Conservation (phyloP, 768 basidiomycete species). For the Suillus ampliporus region DNA sequence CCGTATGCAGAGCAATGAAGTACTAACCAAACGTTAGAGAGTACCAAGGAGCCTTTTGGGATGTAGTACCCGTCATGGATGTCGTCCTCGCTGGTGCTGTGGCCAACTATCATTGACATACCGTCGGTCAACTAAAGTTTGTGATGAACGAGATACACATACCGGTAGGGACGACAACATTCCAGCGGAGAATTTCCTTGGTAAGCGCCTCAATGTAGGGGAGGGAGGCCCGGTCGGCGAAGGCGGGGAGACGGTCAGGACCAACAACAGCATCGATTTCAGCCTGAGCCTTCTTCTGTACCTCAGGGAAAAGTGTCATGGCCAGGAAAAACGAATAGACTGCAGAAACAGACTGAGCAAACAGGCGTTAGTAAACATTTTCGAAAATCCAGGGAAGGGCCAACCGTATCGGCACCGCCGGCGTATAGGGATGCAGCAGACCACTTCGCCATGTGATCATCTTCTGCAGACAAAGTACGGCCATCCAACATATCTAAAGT, state of each 20-base stretch:
- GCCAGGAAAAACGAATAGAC: conserved; percentile 30
- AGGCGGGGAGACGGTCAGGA: conserved; percentile 24
- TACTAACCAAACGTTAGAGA: conserved; percentile 33
- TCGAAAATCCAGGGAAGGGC: conserved; percentile 43
- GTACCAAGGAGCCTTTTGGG: conserved; percentile 29
- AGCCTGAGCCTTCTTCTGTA: conserved; percentile 29
- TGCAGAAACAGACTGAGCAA: conserved; percentile 19
- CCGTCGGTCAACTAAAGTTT: conserved; percentile 43
- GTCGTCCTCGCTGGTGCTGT: conserved; percentile 28
- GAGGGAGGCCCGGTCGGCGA: conserved; percentile 27
- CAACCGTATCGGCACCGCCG: conserved; percentile 53
- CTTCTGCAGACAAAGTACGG: conserved; percentile 20
- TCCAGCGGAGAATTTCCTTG: conserved; percentile 34
- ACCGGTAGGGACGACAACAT: conserved; percentile 23
- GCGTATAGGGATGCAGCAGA: conserved; percentile 11
- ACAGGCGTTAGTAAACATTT: conserved; percentile 18
- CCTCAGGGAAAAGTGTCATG: conserved; percentile 28
- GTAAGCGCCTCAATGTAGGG: conserved; percentile 32
- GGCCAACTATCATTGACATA: conserved; percentile 27
- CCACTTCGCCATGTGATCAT: conserved; percentile 27
- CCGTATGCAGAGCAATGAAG: conserved; percentile 8
- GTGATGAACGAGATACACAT: conserved; percentile 34
- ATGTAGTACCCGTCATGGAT: conserved; percentile 20
- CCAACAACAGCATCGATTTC: conserved; percentile 33
- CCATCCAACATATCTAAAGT: conserved; percentile 17